A percentile compares a stretch with the other conserved stretches of the same genome.
phyloP scores from a whole-genome alignment of 2,329 filamentous ascomycete species.

The Pseudogymnoascus sp. region DNA sequence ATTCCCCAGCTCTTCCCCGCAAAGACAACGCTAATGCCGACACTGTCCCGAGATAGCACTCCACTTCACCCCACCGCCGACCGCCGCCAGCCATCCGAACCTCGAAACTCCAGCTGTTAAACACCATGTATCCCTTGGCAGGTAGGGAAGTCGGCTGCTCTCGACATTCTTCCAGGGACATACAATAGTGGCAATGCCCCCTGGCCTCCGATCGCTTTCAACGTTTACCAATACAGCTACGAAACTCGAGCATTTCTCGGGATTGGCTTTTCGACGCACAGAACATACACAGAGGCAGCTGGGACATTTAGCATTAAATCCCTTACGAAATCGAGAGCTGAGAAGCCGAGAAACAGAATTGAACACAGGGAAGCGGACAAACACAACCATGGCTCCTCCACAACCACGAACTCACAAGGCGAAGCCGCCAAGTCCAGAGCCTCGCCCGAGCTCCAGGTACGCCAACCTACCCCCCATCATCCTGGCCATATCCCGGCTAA shows the following conservation, averaged over 20 bases:
- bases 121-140: neutral
- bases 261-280: neutral
- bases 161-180: slow-evolving; percentile 1
- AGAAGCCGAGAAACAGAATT: neutral
- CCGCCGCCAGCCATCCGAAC: neutral
- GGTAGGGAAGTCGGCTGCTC: neutral
- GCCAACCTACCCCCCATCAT: neutral
- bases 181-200: slow-evolving; percentile 6
- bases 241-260: neutral
- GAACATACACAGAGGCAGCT: neutral
- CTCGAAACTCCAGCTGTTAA: neutral
- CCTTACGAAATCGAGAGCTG: neutral
- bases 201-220: neutral
- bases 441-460: neutral
- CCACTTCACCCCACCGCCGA: neutral
- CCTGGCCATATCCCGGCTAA: neutral
- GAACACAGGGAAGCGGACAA: neutral
- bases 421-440: slow-evolving; percentile 1
- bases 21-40: neutral
- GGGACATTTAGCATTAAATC: neutral
- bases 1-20: slow-evolving; percentile 1
- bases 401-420: neutral
- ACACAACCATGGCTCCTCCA: neutral
- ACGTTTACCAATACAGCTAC: neutral
- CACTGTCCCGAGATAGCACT: neutral